A percentile compares a stretch with the other conserved stretches of the same genome.
Evolutionary conservation across 73 alveolate genomes (phyloP).

Genomic region (Tetrahymena elliotti): DNA sequence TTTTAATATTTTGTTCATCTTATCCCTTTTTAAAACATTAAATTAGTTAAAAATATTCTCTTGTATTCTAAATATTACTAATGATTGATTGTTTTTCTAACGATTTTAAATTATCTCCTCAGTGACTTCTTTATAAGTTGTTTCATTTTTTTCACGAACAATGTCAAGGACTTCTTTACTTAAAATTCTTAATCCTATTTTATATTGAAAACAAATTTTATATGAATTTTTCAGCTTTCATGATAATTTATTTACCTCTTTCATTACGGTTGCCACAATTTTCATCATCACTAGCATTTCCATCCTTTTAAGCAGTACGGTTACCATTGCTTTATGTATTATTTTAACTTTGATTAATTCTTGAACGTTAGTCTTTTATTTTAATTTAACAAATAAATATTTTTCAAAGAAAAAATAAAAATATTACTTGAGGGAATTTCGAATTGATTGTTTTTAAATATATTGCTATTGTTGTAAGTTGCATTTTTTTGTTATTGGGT

Average conservation of each 20-base stretch:
- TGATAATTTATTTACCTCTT: background rate
- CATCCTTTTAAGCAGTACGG: background rate
- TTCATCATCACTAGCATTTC: background rate
- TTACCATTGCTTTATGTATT: background rate
- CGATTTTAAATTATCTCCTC: slow-evolving; percentile 44
- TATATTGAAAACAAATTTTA: background rate
- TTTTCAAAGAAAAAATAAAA: no score
- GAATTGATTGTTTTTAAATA: no score
- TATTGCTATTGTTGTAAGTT: background rate
- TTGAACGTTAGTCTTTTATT: background rate
- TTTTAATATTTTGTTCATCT: slow-evolving; percentile 61
- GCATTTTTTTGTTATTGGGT: background rate
- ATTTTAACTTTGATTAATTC: background rate
- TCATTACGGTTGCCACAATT: background rate
- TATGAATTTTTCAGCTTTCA: background rate
- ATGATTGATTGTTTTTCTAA: slow-evolving; percentile 17
- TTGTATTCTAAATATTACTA: no score
- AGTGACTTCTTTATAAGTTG: slow-evolving; percentile 73
- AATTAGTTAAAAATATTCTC: background rate
- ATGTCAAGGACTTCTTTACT: slow-evolving; percentile 66
- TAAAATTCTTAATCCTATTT: slow-evolving; percentile 52
- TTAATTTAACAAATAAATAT: no score
- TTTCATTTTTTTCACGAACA: slow-evolving; percentile 37
- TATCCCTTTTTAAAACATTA: background rate
- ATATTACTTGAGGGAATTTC: background rate